Conservation (phyloP, 306 rosid genomes). For the Rosa lucieae region DNA sequence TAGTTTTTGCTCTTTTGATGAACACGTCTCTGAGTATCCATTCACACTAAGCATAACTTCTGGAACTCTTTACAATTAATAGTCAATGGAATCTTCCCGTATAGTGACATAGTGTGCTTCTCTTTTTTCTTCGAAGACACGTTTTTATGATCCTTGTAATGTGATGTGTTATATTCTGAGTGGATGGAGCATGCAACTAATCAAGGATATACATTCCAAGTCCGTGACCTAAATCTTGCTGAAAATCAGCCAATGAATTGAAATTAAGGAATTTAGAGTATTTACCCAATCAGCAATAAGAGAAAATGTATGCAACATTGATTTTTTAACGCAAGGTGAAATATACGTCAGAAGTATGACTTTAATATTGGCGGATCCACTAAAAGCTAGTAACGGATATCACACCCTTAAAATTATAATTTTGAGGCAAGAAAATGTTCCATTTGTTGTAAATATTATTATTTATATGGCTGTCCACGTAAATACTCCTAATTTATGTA, state of each 20-base stretch:
- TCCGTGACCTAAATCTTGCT: background rate
- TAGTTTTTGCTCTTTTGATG: background rate
- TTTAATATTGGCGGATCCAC: too few species aligned
- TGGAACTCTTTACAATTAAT: background rate
- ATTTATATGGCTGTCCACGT: too few species aligned
- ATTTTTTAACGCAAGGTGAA: too few species aligned
- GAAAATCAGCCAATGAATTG: background rate
- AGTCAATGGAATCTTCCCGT: background rate
- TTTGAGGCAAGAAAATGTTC: too few species aligned
- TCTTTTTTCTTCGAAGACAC: background rate
- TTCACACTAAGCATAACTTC: background rate
- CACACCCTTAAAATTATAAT: too few species aligned
- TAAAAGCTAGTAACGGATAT: too few species aligned
- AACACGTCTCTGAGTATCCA: background rate
- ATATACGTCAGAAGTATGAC: too few species aligned
- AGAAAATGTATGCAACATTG: background rate
- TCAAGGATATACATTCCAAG: background rate
- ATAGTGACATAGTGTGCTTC: background rate
- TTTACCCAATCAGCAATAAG: background rate
- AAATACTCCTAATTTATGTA: too few species aligned
- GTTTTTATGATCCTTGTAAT: background rate
- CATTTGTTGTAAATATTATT: too few species aligned
- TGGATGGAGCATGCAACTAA: background rate
- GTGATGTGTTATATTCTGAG: background rate
- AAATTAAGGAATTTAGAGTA: background rate